Percentiles rank a stretch among this genome's conserved stretches.
phyloP scores from a whole-genome alignment of 257 asterid species.

The Ajuga chamaepitys region DNA sequence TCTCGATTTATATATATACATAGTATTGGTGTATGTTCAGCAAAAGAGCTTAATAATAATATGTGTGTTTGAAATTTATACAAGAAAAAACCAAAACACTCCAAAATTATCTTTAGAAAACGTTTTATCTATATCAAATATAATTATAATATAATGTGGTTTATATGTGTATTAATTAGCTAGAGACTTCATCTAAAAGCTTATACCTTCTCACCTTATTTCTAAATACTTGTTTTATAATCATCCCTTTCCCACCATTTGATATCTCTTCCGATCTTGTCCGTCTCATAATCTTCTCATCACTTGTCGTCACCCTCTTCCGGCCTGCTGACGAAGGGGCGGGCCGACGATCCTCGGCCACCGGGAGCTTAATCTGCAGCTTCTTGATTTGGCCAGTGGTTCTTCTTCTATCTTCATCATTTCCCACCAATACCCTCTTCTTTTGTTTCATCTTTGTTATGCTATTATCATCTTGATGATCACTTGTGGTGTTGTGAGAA shows the following conservation, averaged over 20 bases:
- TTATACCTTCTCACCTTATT: conserved; percentile 70
- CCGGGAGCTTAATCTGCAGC: conserved; percentile 14
- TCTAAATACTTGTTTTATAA: conserved; percentile 34
- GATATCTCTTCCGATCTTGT: conserved; percentile 41
- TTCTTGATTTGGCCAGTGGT: conserved; percentile 28
- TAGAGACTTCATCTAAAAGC: conserved; percentile 65
- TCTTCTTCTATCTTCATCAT: neutral
- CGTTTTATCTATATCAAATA: too few species aligned
- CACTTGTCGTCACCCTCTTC: conserved; percentile 20
- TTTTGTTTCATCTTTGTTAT: conserved; percentile 28
- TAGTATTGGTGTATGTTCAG: too few species aligned
- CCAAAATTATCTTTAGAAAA: too few species aligned
- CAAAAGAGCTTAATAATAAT: too few species aligned
- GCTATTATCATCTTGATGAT: conserved; percentile 7
- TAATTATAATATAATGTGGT: neutral
- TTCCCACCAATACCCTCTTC: conserved; percentile 10
- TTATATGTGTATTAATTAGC: conserved; percentile 2
- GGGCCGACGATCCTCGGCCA: conserved; percentile 20
- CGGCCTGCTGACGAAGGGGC: conserved; percentile 17
- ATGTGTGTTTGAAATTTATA: too few species aligned
- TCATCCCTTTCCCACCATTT: conserved; percentile 24
- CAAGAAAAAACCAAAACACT: too few species aligned
- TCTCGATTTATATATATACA: too few species aligned
- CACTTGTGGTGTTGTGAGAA: conserved; percentile 14
- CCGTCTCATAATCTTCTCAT: conserved; percentile 30